phyloP scores from a whole-genome alignment of 169 alveolate species.

The Plasmodium gonderi region DNA sequence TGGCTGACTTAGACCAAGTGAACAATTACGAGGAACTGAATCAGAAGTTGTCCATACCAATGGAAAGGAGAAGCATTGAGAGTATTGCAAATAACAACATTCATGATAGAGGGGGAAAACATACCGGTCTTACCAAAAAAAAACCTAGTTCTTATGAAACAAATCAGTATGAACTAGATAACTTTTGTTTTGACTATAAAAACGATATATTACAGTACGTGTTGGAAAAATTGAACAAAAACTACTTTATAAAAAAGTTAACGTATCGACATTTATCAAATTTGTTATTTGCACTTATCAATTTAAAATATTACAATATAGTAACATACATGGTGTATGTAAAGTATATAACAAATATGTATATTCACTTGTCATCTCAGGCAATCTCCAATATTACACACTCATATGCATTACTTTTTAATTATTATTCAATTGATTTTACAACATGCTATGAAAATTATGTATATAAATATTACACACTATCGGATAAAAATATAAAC shows the following conservation, averaged over 20 bases:
- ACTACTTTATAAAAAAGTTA: conserved; percentile 57
- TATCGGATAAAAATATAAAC: neutral
- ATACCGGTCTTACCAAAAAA: neutral
- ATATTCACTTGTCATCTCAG: conserved; percentile 51
- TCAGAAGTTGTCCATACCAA: neutral
- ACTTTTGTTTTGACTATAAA: conserved; percentile 23
- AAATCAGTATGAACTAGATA: neutral
- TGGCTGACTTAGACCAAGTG: conserved; percentile 2
- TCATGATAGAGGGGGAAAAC: neutral
- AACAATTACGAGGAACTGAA: conserved; percentile 16
- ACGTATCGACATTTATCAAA: conserved; percentile 62
- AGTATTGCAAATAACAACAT: neutral
- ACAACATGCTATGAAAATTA: conserved; percentile 39
- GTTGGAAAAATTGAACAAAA: conserved; percentile 44
- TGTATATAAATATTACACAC: conserved; percentile 34
- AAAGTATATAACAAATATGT: conserved; percentile 52
- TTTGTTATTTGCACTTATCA: conserved; percentile 41
- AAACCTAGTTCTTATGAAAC: neutral
- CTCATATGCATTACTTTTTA: conserved; percentile 33
- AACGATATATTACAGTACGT: conserved; percentile 62
- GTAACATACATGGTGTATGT: conserved; percentile 32
- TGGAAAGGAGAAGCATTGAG: neutral
- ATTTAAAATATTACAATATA: conserved; percentile 60
- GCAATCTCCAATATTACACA: conserved; percentile 44
- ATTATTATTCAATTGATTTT: conserved; percentile 64